A percentile compares a stretch with the other conserved stretches of the same genome.
Evolutionary conservation across 1,284 basidiomycete genomes (phyloP).

Genomic region (Neolentinus lepideus): DNA sequence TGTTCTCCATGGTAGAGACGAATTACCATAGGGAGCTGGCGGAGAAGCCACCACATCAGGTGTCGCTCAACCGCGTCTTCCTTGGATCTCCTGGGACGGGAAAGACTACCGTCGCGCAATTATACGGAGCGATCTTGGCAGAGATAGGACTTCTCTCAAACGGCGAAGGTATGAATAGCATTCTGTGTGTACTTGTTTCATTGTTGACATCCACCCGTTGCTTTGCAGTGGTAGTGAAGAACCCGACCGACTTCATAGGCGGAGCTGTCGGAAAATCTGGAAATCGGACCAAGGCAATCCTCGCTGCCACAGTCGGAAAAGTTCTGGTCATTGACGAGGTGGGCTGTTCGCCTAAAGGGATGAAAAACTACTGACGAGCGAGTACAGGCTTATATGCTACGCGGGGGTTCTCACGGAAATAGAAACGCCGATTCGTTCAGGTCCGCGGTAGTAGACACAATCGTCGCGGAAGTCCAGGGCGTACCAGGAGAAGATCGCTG

Average conservation of each 20-base stretch:
- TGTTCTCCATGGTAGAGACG: slow-evolving; percentile 37
- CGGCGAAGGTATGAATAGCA: slow-evolving; percentile 51
- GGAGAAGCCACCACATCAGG: slow-evolving; percentile 42
- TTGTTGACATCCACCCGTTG: neutral
- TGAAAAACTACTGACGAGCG: neutral
- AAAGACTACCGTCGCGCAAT: slow-evolving; percentile 58
- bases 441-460: slow-evolving; percentile 62
- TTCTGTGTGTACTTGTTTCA: neutral
- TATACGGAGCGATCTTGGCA: slow-evolving; percentile 54
- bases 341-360: slow-evolving; percentile 9
- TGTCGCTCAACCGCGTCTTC: slow-evolving; percentile 58
- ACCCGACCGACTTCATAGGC: slow-evolving; percentile 59
- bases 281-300: slow-evolving; percentile 52
- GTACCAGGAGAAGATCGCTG: slow-evolving; percentile 62
- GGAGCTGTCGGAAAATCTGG: slow-evolving; percentile 48
- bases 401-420: slow-evolving; percentile 28
- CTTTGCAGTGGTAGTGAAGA: slow-evolving; percentile 50
- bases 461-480: slow-evolving; percentile 65
- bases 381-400: slow-evolving; percentile 58
- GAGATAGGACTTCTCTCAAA: slow-evolving; percentile 57
- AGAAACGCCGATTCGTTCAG: slow-evolving; percentile 42
- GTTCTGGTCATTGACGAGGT: slow-evolving; percentile 66
- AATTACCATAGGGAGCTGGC: slow-evolving; percentile 55
- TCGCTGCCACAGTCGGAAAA: slow-evolving; percentile 49
- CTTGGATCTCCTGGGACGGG: slow-evolving; percentile 61